phyloP scores from a whole-genome alignment of 2,329 filamentous ascomycete genomes.

The Acephala macrosclerotiorum region DNA sequence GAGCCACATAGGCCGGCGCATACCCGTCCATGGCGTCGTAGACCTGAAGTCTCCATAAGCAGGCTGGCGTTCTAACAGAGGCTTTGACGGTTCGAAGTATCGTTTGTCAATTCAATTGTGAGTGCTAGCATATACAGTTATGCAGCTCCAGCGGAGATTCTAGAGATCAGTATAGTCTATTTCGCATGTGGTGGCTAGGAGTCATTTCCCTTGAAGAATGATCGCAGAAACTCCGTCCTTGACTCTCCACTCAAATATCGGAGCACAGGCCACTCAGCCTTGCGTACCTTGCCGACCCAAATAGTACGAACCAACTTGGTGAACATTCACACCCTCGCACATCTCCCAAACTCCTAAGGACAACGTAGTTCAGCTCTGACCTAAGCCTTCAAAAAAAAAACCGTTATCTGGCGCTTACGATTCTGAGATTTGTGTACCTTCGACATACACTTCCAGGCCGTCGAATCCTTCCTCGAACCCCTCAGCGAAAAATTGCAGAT shows the following conservation, averaged over 20 bases:
- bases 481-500: conserved; percentile 26
- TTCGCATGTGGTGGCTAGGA: background rate
- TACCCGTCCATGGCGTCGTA: conserved; percentile 75
- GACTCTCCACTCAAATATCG: background rate
- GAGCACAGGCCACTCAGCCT: conserved; percentile 1
- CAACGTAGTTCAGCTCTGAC: background rate
- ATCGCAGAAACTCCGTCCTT: background rate
- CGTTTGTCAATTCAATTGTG: background rate
- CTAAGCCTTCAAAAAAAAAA: background rate
- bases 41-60: conserved; percentile 40
- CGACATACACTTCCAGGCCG: background rate
- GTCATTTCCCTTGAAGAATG: background rate
- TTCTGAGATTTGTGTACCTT: background rate
- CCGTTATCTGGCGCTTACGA: background rate
- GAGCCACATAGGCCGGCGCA: conserved; percentile 79
- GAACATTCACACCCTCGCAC: background rate
- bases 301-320: background rate
- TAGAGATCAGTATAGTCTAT: background rate
- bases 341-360: background rate
- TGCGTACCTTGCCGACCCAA: background rate
- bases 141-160: background rate
- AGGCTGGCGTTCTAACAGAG: conserved; percentile 2
- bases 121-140: background rate
- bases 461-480: conserved; percentile 13
- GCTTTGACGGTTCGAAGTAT: background rate